Percentiles rank a stretch among this genome's conserved stretches.
These are phyloP conservation scores for Annulohypoxylon maeteangense DNA, from an alignment of 495 filamentous ascomycete genomes.

Conservation along the genomic window DNA sequence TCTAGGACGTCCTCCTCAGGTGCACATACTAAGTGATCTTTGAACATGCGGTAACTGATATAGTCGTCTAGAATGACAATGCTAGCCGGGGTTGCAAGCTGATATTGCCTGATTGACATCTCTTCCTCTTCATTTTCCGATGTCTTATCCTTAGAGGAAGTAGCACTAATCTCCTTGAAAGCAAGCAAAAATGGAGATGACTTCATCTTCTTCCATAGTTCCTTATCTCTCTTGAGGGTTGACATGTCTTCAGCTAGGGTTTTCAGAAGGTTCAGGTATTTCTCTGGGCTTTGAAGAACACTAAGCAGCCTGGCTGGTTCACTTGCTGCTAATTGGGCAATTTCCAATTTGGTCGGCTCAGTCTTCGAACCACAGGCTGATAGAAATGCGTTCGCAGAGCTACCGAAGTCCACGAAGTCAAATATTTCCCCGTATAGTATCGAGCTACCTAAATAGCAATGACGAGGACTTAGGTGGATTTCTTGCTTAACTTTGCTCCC, in stretches of 20 bases:
- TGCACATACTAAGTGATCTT: constrained; percentile 78
- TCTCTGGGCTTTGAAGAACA: constrained; percentile 79
- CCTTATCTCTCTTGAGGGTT: constrained; percentile 78
- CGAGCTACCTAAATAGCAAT: constrained; percentile 81
- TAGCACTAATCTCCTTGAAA: constrained; percentile 73
- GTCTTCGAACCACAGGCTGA: constrained; percentile 86
- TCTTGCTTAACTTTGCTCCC: constrained; percentile 41
- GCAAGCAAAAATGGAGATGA: constrained; percentile 81
- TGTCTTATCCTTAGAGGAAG: constrained; percentile 59
- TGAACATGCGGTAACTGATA: constrained; percentile 85
- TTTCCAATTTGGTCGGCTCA: constrained; percentile 86
- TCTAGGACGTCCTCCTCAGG: constrained; percentile 90
- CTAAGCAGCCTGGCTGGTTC: constrained; percentile 84
- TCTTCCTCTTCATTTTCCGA: constrained; percentile 73
- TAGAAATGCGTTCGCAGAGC: constrained; percentile 87
- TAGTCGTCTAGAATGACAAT: constrained; percentile 89
- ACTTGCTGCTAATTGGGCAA: constrained; percentile 78
- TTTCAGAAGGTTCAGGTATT: constrained; percentile 83
- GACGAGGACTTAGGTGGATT: constrained; percentile 66
- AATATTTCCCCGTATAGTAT: constrained; percentile 87
- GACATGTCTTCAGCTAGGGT: constrained; percentile 76
- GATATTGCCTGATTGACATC: constrained; percentile 77
- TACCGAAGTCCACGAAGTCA: constrained; percentile 94
- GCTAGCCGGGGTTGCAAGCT: constrained; percentile 72
- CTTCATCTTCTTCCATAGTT: constrained; percentile 79